A percentile compares a stretch with the other conserved stretches of the same genome.
Evolutionary conservation across 306 rosid species (phyloP).

Genomic region (Rosa multiflora): DNA sequence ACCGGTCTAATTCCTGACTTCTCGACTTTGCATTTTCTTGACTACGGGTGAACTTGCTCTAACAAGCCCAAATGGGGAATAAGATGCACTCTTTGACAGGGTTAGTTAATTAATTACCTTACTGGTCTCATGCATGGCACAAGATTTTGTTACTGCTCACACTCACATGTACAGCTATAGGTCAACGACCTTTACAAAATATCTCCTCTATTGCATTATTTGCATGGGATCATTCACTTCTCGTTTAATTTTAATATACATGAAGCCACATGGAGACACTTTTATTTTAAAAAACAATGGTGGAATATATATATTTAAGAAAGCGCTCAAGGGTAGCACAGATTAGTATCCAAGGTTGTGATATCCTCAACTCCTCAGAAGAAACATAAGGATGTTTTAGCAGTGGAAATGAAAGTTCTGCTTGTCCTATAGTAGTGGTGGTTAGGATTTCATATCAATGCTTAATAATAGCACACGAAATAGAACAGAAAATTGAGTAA

Average conservation of each 20-base stretch:
- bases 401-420: constrained; percentile 21
- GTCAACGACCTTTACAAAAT: neutral
- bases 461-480: constrained; percentile 15
- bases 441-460: constrained; percentile 52
- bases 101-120: too few species aligned
- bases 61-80: too few species aligned
- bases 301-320: neutral
- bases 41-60: too few species aligned
- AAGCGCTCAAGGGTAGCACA: neutral
- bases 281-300: neutral
- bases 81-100: too few species aligned
- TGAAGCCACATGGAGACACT: neutral
- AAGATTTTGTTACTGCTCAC: neutral
- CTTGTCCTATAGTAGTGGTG: constrained; percentile 36
- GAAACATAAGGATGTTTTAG: neutral
- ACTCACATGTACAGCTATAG: neutral
- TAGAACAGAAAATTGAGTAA: neutral
- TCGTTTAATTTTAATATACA: neutral
- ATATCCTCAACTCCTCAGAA: neutral
- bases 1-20: too few species aligned
- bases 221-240: neutral
- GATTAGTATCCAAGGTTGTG: constrained; percentile 9
- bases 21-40: too few species aligned
- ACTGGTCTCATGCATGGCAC: neutral
- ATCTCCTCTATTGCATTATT: neutral